A percentile compares a stretch with the other conserved stretches of the same genome.
phyloP scores from a whole-genome alignment of 1,284 basidiomycete genomes.

The Bjerkandera adusta region DNA sequence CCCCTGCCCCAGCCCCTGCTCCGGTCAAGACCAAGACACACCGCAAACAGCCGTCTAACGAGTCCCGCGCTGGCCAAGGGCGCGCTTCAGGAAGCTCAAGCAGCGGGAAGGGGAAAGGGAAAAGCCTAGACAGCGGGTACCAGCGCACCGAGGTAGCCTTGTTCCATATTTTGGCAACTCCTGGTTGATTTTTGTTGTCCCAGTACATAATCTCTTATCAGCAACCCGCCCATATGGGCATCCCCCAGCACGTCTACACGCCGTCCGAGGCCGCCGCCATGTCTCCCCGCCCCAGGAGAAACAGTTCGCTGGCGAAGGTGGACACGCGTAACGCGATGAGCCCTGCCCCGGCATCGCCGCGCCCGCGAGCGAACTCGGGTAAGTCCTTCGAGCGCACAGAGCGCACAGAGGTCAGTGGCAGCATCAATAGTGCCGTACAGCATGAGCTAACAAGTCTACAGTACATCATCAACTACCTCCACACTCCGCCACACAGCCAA shows the following conservation, averaged over 20 bases:
- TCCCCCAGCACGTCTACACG: constrained; percentile 18
- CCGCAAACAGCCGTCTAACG: constrained; percentile 22
- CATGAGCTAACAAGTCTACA: too few species aligned
- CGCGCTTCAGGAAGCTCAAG: constrained; percentile 7
- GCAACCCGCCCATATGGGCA: constrained; percentile 17
- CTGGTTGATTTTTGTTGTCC: background rate
- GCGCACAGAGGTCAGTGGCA: too few species aligned
- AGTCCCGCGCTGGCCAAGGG: constrained; percentile 17
- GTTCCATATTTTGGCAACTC: background rate
- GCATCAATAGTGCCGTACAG: too few species aligned
- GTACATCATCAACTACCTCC: constrained; percentile 27
- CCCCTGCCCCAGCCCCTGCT: too few species aligned
- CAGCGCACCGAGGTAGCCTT: constrained; percentile 30
- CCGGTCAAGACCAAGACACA: too few species aligned
- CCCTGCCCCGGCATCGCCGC: constrained; percentile 20
- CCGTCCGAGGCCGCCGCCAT: constrained; percentile 18
- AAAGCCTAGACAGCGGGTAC: constrained; percentile 19
- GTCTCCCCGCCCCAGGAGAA: constrained; percentile 8
- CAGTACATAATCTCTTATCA: constrained; percentile 32
- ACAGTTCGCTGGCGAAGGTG: constrained; percentile 15
- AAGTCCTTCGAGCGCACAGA: constrained; percentile 21
- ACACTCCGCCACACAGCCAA: constrained; percentile 28
- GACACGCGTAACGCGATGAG: constrained; percentile 12
- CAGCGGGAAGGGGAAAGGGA: constrained; percentile 16
- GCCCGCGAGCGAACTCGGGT: constrained; percentile 18